A percentile compares a stretch with the other conserved stretches of the same genome.
phyloP scores from a whole-genome alignment of 345 rosid species.

The Tarenaya hassleriana region DNA sequence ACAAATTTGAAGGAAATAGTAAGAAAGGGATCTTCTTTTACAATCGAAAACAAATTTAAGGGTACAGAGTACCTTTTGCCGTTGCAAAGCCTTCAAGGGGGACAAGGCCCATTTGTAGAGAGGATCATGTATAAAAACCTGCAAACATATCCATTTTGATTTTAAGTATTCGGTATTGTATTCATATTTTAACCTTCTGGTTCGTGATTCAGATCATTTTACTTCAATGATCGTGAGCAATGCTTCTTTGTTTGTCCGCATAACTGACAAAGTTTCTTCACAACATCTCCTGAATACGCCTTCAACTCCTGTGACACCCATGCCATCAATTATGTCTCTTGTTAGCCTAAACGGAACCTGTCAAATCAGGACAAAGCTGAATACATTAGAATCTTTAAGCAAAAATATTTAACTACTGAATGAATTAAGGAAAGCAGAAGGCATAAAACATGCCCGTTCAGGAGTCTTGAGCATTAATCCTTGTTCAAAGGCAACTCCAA shows the following conservation, averaged over 20 bases:
- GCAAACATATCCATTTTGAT: conserved; percentile 27
- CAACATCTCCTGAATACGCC: conserved; percentile 96
- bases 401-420: neutral
- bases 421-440: conserved; percentile 12
- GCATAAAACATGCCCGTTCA: conserved; percentile 56
- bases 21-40: neutral
- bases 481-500: conserved; percentile 98
- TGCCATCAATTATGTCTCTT: conserved; percentile 88
- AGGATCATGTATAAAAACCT: conserved; percentile 99
- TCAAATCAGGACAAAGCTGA: conserved; percentile 9
- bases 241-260: conserved; percentile 97
- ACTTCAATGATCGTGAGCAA: conserved; percentile 90
- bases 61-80: conserved; percentile 67
- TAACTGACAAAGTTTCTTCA: conserved; percentile 88
- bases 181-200: neutral
- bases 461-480: conserved; percentile 98
- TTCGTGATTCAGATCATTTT: conserved; percentile 22
- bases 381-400: conserved; percentile 15
- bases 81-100: conserved; percentile 95
- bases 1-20: too few species aligned
- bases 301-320: conserved; percentile 98
- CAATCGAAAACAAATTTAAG: conserved; percentile 4
- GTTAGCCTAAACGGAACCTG: conserved; percentile 98
- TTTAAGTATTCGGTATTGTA: neutral
- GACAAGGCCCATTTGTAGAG: conserved; percentile 97